A percentile compares a stretch with the other conserved stretches of the same genome.
phyloP scores from a whole-genome alignment of 2,329 filamentous ascomycete genomes.

The Zalaria obscura region DNA sequence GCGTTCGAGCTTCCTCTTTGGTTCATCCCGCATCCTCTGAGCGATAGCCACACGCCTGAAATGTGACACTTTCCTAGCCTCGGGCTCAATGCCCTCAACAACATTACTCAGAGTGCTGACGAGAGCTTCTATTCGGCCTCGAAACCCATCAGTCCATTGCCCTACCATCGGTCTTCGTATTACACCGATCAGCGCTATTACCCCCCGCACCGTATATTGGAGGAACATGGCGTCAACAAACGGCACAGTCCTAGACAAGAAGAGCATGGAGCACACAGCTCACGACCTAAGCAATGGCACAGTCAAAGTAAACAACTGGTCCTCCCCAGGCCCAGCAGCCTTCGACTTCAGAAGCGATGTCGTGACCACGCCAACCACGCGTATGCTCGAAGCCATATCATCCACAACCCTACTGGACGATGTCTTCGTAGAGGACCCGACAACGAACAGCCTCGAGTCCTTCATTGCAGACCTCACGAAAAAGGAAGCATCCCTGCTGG shows the following conservation, averaged over 20 bases:
- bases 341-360: conserved; percentile 48
- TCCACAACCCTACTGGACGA: conserved; percentile 68
- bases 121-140: neutral
- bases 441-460: conserved; percentile 61
- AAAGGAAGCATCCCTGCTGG: conserved; percentile 65
- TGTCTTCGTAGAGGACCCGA: conserved; percentile 67
- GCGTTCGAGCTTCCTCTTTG: too few relatives aligned
- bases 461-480: conserved; percentile 59
- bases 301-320: conserved; percentile 20
- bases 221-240: conserved; percentile 4
- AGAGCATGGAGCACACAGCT: conserved; percentile 11
- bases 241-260: conserved; percentile 3
- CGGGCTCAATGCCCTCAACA: conserved; percentile 2
- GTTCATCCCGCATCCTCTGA: too few relatives aligned
- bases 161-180: neutral
- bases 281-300: conserved; percentile 11
- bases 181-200: neutral
- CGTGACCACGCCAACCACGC: conserved; percentile 60
- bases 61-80: neutral
- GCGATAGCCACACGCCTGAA: too few relatives aligned
- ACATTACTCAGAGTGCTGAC: neutral
- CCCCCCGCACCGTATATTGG: neutral
- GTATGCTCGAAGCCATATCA: conserved; percentile 71
- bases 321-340: conserved; percentile 35
- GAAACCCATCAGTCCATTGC: neutral